Base-by-base conservation (phyloP, 2,329 filamentous ascomycete genomes). In the Byssochlamys sp. region DNA sequence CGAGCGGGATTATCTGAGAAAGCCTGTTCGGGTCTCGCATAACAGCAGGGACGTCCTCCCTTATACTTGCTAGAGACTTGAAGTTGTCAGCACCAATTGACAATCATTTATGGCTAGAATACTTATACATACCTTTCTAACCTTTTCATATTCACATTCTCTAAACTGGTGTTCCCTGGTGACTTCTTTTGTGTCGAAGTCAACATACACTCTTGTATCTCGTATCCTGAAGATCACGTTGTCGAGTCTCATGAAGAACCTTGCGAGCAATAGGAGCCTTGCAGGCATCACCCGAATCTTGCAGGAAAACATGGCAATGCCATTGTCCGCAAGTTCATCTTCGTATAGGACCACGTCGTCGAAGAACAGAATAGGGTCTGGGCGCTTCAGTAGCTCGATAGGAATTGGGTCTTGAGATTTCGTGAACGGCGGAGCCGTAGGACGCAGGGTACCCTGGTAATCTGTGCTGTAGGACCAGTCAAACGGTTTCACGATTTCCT, bases 391-490 rank as follows among this genome's bases (percentile, higher is more conserved):
- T 49, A 97, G 81, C 66, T 92, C 90, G 57, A 96, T 81, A 3
- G 94, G 91, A 61, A 99, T 94, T 57, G 80, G 73, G 19, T 75
- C 75, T n/a, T 75, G 71, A 25, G 76, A 77, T 19, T 75, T 66
- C 56, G 75, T 63, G 58, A 83, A 79, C 14, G 67, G 62, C 4
- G 69, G 65, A 39, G 68, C 67, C 51, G 62, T 61, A 48, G 69
- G 64, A 58, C 76, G 70, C 48, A 87, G 75, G 2, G 87, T 90
- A 54, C 94, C 94, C 57, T 81, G 82, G 74, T 96, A 99, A 63
- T 86, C 82, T 35, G 92, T 96, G 63, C 86, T 94, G 76, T 97
- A 99, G 61, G 90, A 96, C 94, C 94, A 99, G 76, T 99, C 94
- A 71, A 95, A 99, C 2, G 92, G 91, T 76, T 91, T 91, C 56